phyloP scores from a whole-genome alignment of 352 stramenopile genomes.

The Phytophthora foliorum region DNA sequence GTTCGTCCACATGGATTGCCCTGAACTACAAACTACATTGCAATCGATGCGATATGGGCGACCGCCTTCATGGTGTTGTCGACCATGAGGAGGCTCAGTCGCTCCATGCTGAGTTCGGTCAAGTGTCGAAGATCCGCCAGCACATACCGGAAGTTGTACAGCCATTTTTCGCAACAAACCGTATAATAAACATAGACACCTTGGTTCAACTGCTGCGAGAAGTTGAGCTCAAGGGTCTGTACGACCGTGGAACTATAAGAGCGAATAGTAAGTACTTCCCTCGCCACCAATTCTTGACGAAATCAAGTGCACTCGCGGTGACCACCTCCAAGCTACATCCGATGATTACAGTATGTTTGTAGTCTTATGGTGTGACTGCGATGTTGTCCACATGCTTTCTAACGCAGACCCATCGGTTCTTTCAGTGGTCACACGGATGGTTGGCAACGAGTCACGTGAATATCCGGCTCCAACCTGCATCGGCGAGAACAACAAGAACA shows the following conservation, averaged over 20 bases:
- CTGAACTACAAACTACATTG: constrained; percentile 33
- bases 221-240: constrained; percentile 31
- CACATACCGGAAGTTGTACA: constrained; percentile 35
- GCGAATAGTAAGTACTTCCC: constrained; percentile 40
- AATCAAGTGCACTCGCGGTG: background rate
- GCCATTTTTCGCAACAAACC: constrained; percentile 23
- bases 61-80: constrained; percentile 24
- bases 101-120: constrained; percentile 1
- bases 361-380: background rate
- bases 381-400: background rate
- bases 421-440: background rate
- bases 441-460: background rate
- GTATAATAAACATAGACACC: constrained; percentile 46
- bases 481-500: no score
- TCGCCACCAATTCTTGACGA: background rate
- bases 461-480: no score
- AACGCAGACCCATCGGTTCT: background rate
- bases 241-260: constrained; percentile 28
- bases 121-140: constrained; percentile 19
- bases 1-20: constrained; percentile 2
- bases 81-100: background rate
- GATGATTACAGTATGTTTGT: constrained; percentile 4
- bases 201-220: constrained; percentile 34
- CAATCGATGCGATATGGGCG: constrained; percentile 19
- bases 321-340: background rate